Evolutionary conservation across 305 asterid species (phyloP).

Genomic region (Solanum chacoense): DNA sequence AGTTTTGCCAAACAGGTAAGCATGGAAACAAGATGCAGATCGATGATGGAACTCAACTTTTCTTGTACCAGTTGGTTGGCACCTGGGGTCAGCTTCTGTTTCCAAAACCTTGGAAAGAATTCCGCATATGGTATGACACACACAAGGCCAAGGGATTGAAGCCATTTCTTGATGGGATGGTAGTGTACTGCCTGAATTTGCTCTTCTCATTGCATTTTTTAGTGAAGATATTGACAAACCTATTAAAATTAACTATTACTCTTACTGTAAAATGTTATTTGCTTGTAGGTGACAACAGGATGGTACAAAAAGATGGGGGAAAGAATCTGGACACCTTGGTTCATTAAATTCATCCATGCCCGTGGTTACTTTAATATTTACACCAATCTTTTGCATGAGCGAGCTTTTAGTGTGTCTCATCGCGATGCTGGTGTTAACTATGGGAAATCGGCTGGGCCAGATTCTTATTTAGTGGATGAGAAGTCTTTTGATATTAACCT

Average conservation of each 20-base stretch:
- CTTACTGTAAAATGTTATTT: background rate
- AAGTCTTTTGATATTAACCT: constrained; percentile 26
- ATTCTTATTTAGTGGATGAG: constrained; percentile 55
- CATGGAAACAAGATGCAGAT: constrained; percentile 73
- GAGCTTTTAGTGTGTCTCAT: constrained; percentile 72
- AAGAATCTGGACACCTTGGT: constrained; percentile 97
- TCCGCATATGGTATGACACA: constrained; percentile 68
- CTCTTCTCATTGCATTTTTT: background rate
- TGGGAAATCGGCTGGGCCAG: constrained; percentile 76
- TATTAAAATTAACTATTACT: background rate
- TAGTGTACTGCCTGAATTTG: constrained; percentile 9
- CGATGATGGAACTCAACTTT: constrained; percentile 41
- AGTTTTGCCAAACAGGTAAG: constrained; percentile 43
- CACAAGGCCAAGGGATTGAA: constrained; percentile 65
- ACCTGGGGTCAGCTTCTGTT: constrained; percentile 97
- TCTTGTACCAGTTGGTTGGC: constrained; percentile 86
- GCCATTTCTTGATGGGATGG: constrained; percentile 90
- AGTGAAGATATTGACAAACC: background rate
- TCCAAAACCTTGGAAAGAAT: constrained; percentile 91
- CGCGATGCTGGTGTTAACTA: constrained; percentile 89
- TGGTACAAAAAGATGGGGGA: constrained; percentile 92
- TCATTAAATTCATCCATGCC: constrained; percentile 71
- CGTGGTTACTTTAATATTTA: constrained; percentile 68
- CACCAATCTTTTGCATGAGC: constrained; percentile 57
- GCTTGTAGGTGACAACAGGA: constrained; percentile 66